Percentiles rank a stretch among this genome's conserved stretches.
Conservation (phyloP, 1,139 yeast genomes). For the Debaryomycetaceae sp. region DNA sequence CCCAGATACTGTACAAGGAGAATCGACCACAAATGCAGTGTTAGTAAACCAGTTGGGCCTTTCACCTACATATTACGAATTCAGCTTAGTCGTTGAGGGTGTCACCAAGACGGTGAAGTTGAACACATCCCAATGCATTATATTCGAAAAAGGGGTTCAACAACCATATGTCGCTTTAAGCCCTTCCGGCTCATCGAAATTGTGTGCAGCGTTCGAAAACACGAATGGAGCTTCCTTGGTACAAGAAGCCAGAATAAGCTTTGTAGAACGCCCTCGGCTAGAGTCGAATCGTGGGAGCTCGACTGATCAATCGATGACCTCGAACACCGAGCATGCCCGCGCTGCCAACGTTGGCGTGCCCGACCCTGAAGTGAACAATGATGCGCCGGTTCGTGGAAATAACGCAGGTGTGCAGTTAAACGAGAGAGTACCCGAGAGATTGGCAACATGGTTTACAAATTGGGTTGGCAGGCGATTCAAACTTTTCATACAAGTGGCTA, state of each 20-base stretch:
- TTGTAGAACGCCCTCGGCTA: background rate
- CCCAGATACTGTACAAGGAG: slow-evolving; percentile 3
- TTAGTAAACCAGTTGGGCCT: slow-evolving; percentile 24
- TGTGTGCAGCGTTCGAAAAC: slow-evolving; percentile 15
- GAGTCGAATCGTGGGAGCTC: background rate
- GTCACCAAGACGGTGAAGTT: slow-evolving; percentile 18
- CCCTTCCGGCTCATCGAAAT: slow-evolving; percentile 30
- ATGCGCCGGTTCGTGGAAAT: background rate
- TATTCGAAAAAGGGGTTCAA: slow-evolving; percentile 32
- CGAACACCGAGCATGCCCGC: background rate
- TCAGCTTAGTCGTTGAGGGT: slow-evolving; percentile 12
- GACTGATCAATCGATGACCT: background rate
- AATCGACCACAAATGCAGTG: slow-evolving; percentile 5
- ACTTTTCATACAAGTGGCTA: slow-evolving; percentile 4
- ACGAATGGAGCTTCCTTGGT: slow-evolving; percentile 13
- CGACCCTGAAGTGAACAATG: background rate
- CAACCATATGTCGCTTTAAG: slow-evolving; percentile 40
- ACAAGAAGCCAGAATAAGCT: slow-evolving; percentile 19
- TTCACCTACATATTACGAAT: slow-evolving; percentile 18
- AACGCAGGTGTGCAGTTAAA: background rate
- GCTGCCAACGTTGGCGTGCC: background rate
- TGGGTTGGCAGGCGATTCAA: background rate
- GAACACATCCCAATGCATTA: slow-evolving; percentile 40
- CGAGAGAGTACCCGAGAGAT: background rate
- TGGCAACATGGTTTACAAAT: background rate